phyloP scores from a whole-genome alignment of 768 basidiomycete species.

The Amanita molliuscula region DNA sequence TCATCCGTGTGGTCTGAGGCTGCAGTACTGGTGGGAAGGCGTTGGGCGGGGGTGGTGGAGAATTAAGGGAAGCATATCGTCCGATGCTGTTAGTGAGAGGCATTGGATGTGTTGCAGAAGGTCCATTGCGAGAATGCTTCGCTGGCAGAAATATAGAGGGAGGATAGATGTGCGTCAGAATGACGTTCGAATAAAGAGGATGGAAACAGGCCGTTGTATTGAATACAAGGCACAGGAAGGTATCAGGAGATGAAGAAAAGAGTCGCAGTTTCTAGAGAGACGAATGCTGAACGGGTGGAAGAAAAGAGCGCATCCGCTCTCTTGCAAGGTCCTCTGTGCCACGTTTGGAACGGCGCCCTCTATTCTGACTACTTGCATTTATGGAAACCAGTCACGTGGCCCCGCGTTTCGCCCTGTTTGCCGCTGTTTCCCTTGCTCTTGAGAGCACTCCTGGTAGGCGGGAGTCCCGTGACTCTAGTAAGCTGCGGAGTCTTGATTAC shows the following conservation, averaged over 20 bases:
- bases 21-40: neutral
- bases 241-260: neutral
- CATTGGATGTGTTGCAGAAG: neutral
- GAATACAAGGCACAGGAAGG: slow-evolving; percentile 1
- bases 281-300: neutral
- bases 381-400: slow-evolving; percentile 3
- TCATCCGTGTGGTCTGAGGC: neutral
- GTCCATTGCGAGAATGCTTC: slow-evolving; percentile 4
- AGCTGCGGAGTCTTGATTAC: no score
- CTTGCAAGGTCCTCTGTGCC: no score
- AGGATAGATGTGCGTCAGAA: slow-evolving; percentile 2
- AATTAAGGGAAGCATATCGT: slow-evolving; percentile 1
- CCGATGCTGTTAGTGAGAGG: neutral
- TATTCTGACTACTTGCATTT: slow-evolving; percentile 2
- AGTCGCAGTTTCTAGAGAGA: neutral
- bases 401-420: neutral
- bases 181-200: neutral
- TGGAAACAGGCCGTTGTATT: slow-evolving; percentile 2
- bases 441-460: no score
- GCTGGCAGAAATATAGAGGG: slow-evolving; percentile 4
- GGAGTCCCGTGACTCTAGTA: no score
- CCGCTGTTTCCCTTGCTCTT: no score
- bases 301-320: slow-evolving; percentile 2
- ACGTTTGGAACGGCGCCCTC: neutral
- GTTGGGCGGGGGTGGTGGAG: neutral